Conservation (phyloP, 257 asterid genomes). For the Salvia miltiorrhiza region DNA sequence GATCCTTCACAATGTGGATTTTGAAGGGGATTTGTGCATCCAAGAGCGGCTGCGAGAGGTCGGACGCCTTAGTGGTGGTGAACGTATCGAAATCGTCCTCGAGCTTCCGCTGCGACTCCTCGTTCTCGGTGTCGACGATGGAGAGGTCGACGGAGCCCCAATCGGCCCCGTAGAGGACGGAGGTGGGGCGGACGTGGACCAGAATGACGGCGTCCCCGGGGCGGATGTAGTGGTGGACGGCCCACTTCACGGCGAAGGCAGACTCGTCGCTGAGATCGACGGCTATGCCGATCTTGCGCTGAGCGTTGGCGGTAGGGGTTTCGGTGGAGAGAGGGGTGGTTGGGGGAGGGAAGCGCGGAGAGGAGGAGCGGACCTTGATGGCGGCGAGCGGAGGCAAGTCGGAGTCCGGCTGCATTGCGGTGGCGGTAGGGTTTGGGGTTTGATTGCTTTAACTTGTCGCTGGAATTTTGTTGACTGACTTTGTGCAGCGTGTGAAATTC, state of each 20-base stretch:
- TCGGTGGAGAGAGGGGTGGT: constrained; percentile 62
- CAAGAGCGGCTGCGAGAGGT: constrained; percentile 72
- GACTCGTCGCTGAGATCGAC: constrained; percentile 86
- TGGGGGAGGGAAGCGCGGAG: constrained; percentile 83
- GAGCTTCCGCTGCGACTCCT: constrained; percentile 63
- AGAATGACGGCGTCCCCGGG: constrained; percentile 84
- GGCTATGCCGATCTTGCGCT: constrained; percentile 84
- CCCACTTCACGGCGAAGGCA: constrained; percentile 85
- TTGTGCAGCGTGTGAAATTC: too few species aligned
- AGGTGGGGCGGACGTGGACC: constrained; percentile 83
- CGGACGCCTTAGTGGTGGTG: constrained; percentile 67
- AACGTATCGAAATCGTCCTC: constrained; percentile 77
- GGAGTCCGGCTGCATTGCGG: constrained; percentile 63
- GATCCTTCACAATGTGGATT: constrained; percentile 90
- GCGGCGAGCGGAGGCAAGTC: constrained; percentile 79
- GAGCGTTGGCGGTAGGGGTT: constrained; percentile 80
- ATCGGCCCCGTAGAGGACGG: constrained; percentile 90
- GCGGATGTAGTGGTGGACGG: constrained; percentile 74
- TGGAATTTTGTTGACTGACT: constrained; percentile 16
- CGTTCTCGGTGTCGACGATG: constrained; percentile 55
- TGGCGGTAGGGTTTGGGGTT: constrained; percentile 30
- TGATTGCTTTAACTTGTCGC: constrained; percentile 25
- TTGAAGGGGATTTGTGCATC: constrained; percentile 88
- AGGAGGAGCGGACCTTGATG: constrained; percentile 81
- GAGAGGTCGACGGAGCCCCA: constrained; percentile 90